Conservation (phyloP, 1,139 yeast genomes). For the Scheffersomyces stambukii region DNA sequence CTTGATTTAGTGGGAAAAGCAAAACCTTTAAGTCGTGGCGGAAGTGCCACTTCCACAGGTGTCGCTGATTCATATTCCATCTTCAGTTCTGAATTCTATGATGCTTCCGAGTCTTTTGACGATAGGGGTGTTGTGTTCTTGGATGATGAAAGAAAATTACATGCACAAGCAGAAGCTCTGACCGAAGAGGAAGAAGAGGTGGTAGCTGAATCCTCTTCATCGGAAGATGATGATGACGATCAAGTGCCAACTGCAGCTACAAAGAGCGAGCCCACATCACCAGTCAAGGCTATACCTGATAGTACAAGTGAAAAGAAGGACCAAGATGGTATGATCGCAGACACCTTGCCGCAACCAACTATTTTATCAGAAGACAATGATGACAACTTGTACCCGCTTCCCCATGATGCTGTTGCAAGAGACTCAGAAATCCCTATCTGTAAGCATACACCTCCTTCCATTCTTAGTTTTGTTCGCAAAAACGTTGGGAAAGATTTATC, state of each 20-base stretch:
- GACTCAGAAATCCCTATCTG: conserved; percentile 60
- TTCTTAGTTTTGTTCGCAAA: conserved; percentile 74
- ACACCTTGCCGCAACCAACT: conserved; percentile 9
- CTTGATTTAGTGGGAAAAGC: conserved; percentile 6
- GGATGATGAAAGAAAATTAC: conserved; percentile 12
- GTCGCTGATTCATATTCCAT: conserved; percentile 24
- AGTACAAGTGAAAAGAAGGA: background rate
- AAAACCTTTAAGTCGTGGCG: too few species aligned
- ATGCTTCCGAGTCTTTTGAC: conserved; percentile 58
- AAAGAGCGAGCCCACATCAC: conserved; percentile 2
- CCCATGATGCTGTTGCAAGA: conserved; percentile 47
- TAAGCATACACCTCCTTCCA: conserved; percentile 71
- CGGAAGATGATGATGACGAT: conserved; percentile 9
- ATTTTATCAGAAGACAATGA: conserved; percentile 23
- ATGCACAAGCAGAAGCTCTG: conserved; percentile 10
- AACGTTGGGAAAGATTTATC: conserved; percentile 90
- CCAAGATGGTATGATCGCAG: too few species aligned
- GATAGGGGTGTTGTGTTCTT: conserved; percentile 36
- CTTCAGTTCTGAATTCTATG: conserved; percentile 51
- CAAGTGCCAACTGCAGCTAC: conserved; percentile 2
- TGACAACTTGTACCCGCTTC: conserved; percentile 59
- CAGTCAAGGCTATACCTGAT: conserved; percentile 1
- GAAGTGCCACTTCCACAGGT: too few species aligned
- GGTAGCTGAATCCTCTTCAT: conserved; percentile 3
- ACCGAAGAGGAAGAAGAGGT: conserved; percentile 16